phyloP scores from a whole-genome alignment of 148 eudicot genomes.

The Simmondsia chinensis region DNA sequence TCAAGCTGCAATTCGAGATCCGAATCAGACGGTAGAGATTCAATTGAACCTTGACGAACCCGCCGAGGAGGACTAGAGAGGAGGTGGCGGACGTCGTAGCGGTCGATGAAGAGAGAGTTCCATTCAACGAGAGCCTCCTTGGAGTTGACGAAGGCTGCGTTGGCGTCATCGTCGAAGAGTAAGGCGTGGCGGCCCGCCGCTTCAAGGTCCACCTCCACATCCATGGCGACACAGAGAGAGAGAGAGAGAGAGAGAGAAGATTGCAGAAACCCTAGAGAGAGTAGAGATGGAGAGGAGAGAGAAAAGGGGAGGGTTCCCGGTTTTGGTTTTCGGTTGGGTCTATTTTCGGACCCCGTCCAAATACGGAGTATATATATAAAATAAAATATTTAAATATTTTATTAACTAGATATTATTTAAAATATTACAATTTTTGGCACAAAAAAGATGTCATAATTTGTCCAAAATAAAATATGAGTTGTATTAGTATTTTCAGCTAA shows the following conservation, averaged over 20 bases:
- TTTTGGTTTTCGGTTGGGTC: no score
- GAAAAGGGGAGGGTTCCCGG: neutral
- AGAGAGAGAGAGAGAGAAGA: neutral
- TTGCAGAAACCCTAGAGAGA: neutral
- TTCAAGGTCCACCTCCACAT: slow-evolving; percentile 43
- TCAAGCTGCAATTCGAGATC: slow-evolving; percentile 50
- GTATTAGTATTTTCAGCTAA: no score
- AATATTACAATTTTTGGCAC: no score
- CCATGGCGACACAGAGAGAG: neutral
- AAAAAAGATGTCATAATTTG: no score
- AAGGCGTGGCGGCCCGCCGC: slow-evolving; percentile 80
- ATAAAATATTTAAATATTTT: no score
- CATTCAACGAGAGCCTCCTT: slow-evolving; percentile 81
- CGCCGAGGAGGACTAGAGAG: slow-evolving; percentile 61
- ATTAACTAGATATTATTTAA: no score
- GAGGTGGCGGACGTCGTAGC: slow-evolving; percentile 95
- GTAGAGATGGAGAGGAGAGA: slow-evolving; percentile 1
- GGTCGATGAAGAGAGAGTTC: slow-evolving; percentile 92
- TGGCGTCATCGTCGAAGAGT: slow-evolving; percentile 84
- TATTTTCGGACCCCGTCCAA: no score
- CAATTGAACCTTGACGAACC: slow-evolving; percentile 23
- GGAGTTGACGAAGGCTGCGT: slow-evolving; percentile 72
- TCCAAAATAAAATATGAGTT: no score
- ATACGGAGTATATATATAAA: no score
- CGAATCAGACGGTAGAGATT: slow-evolving; percentile 16